Conservation (phyloP, 2,329 filamentous ascomycete species). For the Fonsecaea pugnacius region DNA sequence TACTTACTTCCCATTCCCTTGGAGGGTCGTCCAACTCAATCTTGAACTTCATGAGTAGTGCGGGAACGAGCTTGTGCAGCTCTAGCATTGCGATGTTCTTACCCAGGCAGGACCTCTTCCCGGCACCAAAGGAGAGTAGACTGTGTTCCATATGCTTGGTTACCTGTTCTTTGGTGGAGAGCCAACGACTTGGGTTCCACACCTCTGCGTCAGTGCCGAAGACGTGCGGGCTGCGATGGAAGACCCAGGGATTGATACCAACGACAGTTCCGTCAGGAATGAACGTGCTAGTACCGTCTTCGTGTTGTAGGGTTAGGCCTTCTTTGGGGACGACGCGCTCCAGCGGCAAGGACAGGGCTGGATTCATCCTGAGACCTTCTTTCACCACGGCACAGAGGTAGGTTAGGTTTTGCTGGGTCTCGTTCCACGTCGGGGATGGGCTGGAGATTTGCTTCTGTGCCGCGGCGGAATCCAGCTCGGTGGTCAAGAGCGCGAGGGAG, state of each 20-base stretch:
- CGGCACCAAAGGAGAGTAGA: slow-evolving; percentile 38
- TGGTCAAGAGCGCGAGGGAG: slow-evolving; percentile 36
- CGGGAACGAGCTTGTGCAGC: slow-evolving; percentile 37
- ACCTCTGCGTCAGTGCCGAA: slow-evolving; percentile 38
- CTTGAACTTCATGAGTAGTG: slow-evolving; percentile 34
- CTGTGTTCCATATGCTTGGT: slow-evolving; percentile 37
- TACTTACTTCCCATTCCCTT: slow-evolving; percentile 32
- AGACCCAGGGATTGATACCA: slow-evolving; percentile 43
- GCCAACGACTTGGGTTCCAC: slow-evolving; percentile 42
- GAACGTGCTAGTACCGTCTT: slow-evolving; percentile 27
- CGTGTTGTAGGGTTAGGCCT: slow-evolving; percentile 41
- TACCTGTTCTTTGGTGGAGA: slow-evolving; percentile 31
- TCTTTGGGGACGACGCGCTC: slow-evolving; percentile 43
- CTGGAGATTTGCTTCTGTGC: slow-evolving; percentile 35
- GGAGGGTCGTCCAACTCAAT: slow-evolving; percentile 28
- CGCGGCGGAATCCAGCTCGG: slow-evolving; percentile 39
- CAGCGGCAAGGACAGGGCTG: slow-evolving; percentile 43
- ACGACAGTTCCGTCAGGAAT: slow-evolving; percentile 41
- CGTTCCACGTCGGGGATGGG: slow-evolving; percentile 40
- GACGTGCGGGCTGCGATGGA: slow-evolving; percentile 37
- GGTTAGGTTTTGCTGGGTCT: slow-evolving; percentile 40
- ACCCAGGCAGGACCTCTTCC: slow-evolving; percentile 39
- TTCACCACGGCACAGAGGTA: slow-evolving; percentile 45
- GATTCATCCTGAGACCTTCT: slow-evolving; percentile 46
- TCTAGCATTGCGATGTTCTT: slow-evolving; percentile 41